Evolutionary conservation across 805 yeast genomes (phyloP).

Genomic region (Zygosaccharomyces kombuchaensis): DNA sequence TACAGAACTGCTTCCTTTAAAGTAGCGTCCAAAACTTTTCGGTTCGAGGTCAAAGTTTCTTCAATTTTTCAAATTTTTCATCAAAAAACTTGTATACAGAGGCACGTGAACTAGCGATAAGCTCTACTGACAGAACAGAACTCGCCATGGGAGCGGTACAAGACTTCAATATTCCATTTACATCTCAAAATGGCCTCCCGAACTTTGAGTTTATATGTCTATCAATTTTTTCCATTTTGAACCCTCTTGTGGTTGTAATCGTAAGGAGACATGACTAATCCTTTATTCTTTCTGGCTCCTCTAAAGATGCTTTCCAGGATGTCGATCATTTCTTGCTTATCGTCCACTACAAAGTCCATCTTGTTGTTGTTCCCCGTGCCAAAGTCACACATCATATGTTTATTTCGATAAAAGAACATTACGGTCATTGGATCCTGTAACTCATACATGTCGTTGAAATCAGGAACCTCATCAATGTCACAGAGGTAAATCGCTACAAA

Average conservation of each 20-base stretch:
- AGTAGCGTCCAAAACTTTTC: neutral
- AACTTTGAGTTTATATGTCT: too few relatives aligned
- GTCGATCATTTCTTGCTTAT: slow-evolving; percentile 87
- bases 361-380: slow-evolving; percentile 98
- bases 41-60: neutral
- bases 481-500: slow-evolving; percentile 87
- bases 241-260: slow-evolving; percentile 48
- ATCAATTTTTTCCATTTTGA: neutral
- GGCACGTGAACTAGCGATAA: neutral
- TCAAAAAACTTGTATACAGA: neutral
- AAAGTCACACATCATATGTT: slow-evolving; percentile 97
- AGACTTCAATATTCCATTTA: neutral
- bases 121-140: neutral
- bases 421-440: slow-evolving; percentile 80
- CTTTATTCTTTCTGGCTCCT: slow-evolving; percentile 91
- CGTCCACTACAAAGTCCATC: slow-evolving; percentile 71
- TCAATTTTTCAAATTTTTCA: slow-evolving; percentile 1
- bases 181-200: neutral
- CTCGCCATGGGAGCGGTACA: neutral
- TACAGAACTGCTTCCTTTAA: neutral
- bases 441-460: slow-evolving; percentile 58
- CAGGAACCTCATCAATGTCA: slow-evolving; percentile 85
- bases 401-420: slow-evolving; percentile 90
- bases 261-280: slow-evolving; percentile 80
- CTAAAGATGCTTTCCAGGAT: slow-evolving; percentile 83